Base-by-base conservation (phyloP, 768 basidiomycete species). In the Boletus pseudopeckii region DNA sequence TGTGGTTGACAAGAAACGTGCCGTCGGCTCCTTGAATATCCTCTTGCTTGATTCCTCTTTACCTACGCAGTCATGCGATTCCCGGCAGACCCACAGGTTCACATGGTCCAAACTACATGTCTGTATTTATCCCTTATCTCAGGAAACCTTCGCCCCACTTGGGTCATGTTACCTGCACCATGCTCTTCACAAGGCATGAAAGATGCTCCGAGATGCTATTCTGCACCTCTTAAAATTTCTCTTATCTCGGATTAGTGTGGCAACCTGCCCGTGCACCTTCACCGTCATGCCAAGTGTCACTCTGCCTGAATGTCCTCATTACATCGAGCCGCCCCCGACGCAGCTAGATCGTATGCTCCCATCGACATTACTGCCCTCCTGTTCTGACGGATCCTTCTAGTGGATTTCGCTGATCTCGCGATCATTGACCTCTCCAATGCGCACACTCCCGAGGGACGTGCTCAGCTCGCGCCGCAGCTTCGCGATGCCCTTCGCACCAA, bases 341-440 rank as follows among this genome's bases (percentile, higher is more conserved):
- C 61, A 62, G 48, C 66, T 71, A 33, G 54, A 70, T 33, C 56
- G 75, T 78, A 50, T 28, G 77, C 65, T 4, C 39, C 10, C 28
- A 7, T 30, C 10, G 9, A 1, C 8, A 2, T n/a, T 1, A 26
- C 7, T 24, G 6, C 18, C n/a, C 37, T 37, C 22, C 4, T 28
- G 7, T 50, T 28, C 45, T 32, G 24, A 50, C 43, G 71, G 67
- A 74, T 57, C 72, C 72, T 17, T 45, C 26, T 41, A 77, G 76
- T 76, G 55, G 72, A 75, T 17, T 76, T 71, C 54, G 83, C 80
- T 13, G 78, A 82, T 45, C 73, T 85, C 5, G 70, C 77, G 0
- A 69, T 78, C 50, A 75, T 84, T 44, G 81, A 85, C 56, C 61
- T 84, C 14, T 72, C 80, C 1, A 70, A 74, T 38, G 73, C 68